A percentile compares a stretch with the other conserved stretches of the same genome.
These are phyloP conservation scores for Lepraria neglecta DNA, from an alignment of 495 filamentous ascomycete genomes.

Conservation along the genomic window DNA sequence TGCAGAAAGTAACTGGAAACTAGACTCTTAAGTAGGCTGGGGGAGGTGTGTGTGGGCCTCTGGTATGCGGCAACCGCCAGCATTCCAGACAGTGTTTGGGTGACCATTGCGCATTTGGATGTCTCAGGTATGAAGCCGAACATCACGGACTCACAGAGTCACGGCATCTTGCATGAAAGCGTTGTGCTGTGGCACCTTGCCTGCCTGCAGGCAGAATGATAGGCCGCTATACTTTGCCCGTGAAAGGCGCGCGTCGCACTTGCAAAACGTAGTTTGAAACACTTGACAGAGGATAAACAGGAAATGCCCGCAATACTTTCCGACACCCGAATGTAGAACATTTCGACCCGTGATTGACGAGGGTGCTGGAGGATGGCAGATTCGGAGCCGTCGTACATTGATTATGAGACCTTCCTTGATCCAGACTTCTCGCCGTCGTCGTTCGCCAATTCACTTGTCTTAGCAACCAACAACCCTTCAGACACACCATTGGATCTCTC, in stretches of 20 bases:
- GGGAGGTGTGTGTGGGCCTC: slow-evolving; percentile 2
- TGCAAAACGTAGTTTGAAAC: slow-evolving; percentile 9
- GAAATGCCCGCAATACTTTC: background rate
- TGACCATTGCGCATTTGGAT: background rate
- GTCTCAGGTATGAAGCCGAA: background rate
- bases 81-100: background rate
- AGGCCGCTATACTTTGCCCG: background rate
- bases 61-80: slow-evolving; percentile 9
- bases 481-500: slow-evolving; percentile 88
- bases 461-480: slow-evolving; percentile 82
- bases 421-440: slow-evolving; percentile 70
- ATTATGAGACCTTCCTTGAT: slow-evolving; percentile 88
- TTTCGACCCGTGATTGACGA: background rate
- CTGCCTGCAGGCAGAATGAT: background rate
- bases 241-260: slow-evolving; percentile 5
- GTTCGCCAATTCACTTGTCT: slow-evolving; percentile 85
- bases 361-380: slow-evolving; percentile 24
- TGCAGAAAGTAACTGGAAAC: slow-evolving; percentile 1
- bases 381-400: slow-evolving; percentile 79
- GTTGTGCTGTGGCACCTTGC: background rate
- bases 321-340: background rate
- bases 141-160: background rate
- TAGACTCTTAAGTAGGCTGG: slow-evolving; percentile 4
- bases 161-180: background rate
- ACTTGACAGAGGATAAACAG: slow-evolving; percentile 1